Evolutionary conservation across 2,329 filamentous ascomycete genomes (phyloP), one percentile per base, ranked within the genome.

Genomic region (Magnaporthiopsis rhizophila): DNA sequence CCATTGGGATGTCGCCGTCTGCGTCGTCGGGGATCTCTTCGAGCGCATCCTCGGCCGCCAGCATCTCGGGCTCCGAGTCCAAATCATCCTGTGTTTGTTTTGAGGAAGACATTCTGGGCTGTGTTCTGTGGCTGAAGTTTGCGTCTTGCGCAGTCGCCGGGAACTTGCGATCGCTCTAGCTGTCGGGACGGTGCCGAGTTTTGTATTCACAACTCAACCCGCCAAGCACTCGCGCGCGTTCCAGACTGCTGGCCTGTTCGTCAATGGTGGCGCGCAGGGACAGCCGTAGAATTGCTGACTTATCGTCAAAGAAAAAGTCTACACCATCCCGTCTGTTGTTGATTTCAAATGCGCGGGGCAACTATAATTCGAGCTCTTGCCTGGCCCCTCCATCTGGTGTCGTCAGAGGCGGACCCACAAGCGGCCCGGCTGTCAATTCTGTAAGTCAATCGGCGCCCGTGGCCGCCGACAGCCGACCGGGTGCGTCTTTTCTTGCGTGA

Each of bases 11-110:
- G 63, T 85, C 83, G n/a, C 77, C 83, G 59, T 81, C 81, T 59
- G 84, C 84, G 59, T 82, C 83, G 36, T 90, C 4, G 87, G 90
- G 72, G 64, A 92, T 83, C 75, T 95, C 88, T 77, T 96, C 92
- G 34, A 86, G 89, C 3, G 86, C 89, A 69, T 97, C 93, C 53
- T 90, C 88, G 64, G 86, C 85, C 70, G 88, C 87, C 68, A 96
- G 85, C 78, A 93, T 88, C 69, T 87, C 88, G 70, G 88, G 85
- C 66, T 89, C 85, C 64, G 86, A 84, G 67, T 87, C 81, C 59
- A 68, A 68, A 64, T 77, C 73, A 63, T 78, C 76, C 65, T 76
- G 72, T 64, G 78, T 74, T 64, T 76, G 74, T 68, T 71, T 66
- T 62, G 67, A 65, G 38, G 69, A 66, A 26, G 70, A 65, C 69